Evolutionary conservation across 495 filamentous ascomycete genomes (phyloP), one percentile per base, ranked within the genome.

Genomic region (Baudoinia panamericana): DNA sequence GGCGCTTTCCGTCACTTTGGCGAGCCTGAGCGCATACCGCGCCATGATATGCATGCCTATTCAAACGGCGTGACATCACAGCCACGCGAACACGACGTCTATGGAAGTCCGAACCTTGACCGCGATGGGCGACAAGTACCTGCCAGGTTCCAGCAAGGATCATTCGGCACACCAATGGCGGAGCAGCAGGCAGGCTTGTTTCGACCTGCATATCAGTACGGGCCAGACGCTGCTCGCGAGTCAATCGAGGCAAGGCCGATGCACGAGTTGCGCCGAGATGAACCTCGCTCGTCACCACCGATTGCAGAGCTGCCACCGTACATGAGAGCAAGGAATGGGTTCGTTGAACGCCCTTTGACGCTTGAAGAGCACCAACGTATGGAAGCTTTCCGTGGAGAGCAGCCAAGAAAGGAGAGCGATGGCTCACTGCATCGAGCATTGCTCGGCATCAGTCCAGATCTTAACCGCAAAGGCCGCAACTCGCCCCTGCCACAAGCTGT

Each of bases 401-500:
- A 45, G 16, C 30, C 41, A 9, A 41, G 53, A 1, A 52, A 61
- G 29, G 58, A 57, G 17, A 55, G 56, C 33, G 48, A 51, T 20
- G 38, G 42, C 5, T 39, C 41, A 10, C 30, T 8, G 3, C 15
- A 31, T 5, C 47, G 50, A 17, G 49, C 51, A 16, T 57, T 80
- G 32, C 56, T 80, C 7, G 36, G 62, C n/a, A 59, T 80, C 17
- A 54, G 51, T 27, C 68, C 73, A 37, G 76, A 80, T 41, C 69
- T 72, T n/a, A 75, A 72, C 52, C 70, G 77, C 22, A 56, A 52
- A 41, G 78, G 76, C 0, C 68, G 77, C 11, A 53, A 71, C 13
- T 93, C 86, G 17, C 86, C 86, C 0, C 64, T 93, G 12, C 86
- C 86, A 5, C 86, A 94, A 60, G 85, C 86, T 8, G 86, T 94